Conservation (phyloP, 768 basidiomycete genomes). For the Rhizopogon vulgaris region DNA sequence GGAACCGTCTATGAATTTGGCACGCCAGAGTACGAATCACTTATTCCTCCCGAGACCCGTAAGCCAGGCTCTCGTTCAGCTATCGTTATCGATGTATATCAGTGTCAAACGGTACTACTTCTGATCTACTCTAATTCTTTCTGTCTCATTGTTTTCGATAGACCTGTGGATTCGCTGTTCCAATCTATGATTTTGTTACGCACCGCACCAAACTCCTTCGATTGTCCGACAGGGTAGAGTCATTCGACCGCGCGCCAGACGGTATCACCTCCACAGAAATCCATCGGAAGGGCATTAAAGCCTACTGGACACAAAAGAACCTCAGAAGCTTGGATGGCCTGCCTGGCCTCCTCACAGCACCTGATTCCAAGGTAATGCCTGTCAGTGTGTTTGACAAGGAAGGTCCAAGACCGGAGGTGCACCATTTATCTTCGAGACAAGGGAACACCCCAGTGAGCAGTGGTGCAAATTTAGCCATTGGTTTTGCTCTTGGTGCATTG, state of each 20-base stretch:
- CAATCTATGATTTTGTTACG: conserved; percentile 50
- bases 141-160: conserved; percentile 14
- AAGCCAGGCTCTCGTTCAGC: conserved; percentile 54
- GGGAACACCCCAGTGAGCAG: not conserved
- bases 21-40: conserved; percentile 49
- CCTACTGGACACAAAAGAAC: conserved; percentile 50
- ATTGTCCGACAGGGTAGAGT: conserved; percentile 36
- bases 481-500: conserved; percentile 15
- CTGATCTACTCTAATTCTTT: not conserved
- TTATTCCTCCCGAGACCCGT: conserved; percentile 43
- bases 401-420: conserved; percentile 7
- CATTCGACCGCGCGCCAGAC: conserved; percentile 24
- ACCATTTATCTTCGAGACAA: not conserved
- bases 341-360: conserved; percentile 35
- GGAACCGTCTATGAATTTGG: conserved; percentile 61
- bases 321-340: conserved; percentile 51
- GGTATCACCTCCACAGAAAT: not conserved
- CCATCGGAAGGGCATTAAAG: conserved; percentile 34
- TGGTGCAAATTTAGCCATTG: conserved; percentile 4
- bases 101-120: conserved; percentile 39
- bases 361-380: conserved; percentile 10
- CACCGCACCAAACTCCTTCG: conserved; percentile 49
- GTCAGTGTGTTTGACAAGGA: conserved; percentile 15
- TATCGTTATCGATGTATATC: conserved; percentile 55
- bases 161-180: conserved; percentile 66